Evolutionary conservation across 257 asterid species (phyloP).

Genomic region (Forsythia viridissima): DNA sequence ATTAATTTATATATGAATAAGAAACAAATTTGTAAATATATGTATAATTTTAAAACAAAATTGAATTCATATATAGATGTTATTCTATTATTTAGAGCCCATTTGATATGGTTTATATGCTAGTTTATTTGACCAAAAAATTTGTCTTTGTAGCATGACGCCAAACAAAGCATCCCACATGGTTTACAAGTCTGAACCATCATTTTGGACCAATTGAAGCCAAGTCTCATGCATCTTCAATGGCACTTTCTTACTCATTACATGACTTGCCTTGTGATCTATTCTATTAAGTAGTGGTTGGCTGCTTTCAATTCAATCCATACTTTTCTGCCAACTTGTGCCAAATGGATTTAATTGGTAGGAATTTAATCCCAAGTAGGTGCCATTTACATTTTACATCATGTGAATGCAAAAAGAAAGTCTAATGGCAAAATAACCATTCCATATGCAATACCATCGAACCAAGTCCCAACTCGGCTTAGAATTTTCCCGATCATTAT

Average conservation of each 20-base stretch:
- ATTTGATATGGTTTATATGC: too few relatives aligned
- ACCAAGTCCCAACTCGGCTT: constrained; percentile 19
- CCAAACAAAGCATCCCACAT: neutral
- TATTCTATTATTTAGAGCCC: too few relatives aligned
- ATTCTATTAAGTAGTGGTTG: constrained; percentile 16
- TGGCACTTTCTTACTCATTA: neutral
- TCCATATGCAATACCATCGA: neutral
- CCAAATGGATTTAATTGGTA: neutral
- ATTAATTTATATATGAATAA: too few relatives aligned
- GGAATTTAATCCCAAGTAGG: neutral
- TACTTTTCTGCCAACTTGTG: neutral
- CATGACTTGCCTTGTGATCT: constrained; percentile 14
- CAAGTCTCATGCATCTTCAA: neutral
- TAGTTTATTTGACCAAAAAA: too few relatives aligned
- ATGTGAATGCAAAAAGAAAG: too few relatives aligned
- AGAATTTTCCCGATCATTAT: neutral
- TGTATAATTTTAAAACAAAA: too few relatives aligned
- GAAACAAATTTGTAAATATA: too few relatives aligned
- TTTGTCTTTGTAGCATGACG: too few relatives aligned
- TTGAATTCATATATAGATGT: too few relatives aligned
- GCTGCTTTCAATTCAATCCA: constrained; percentile 19
- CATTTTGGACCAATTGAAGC: neutral
- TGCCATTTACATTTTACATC: neutral
- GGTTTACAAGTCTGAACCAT: neutral
- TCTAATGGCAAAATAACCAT: too few relatives aligned